Evolutionary conservation across 306 rosid species (phyloP).

Genomic region (Vicia sativa): DNA sequence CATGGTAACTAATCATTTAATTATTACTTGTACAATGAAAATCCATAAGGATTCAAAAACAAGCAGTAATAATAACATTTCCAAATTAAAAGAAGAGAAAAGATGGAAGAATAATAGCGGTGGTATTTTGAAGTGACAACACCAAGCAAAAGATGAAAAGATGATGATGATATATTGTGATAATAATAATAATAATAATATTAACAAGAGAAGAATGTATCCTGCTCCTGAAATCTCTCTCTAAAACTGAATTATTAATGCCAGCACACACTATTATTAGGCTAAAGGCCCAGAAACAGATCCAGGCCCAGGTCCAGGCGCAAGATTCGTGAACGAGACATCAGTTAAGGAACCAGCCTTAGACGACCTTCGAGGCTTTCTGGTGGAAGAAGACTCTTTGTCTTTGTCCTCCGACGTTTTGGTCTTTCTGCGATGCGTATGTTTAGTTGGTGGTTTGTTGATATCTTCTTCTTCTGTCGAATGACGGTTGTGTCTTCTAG

Average conservation of each 20-base stretch:
- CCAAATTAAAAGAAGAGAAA: not conserved
- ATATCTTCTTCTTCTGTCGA: conserved; percentile 12
- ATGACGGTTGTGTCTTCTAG: conserved; percentile 39
- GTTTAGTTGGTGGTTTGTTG: conserved; percentile 40
- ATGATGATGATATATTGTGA: not conserved
- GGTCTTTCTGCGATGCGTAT: conserved; percentile 55
- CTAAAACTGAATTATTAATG: conserved; percentile 34
- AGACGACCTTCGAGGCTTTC: conserved; percentile 47
- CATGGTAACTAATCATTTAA: not conserved
- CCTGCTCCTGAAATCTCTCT: conserved; percentile 34
- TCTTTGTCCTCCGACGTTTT: conserved; percentile 54
- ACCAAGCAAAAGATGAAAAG: conserved; percentile 1
- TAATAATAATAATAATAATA: conserved; percentile 16
- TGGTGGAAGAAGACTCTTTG: conserved; percentile 30
- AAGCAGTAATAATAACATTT: not conserved
- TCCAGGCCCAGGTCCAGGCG: conserved; percentile 20
- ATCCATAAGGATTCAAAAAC: not conserved
- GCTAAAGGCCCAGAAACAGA: not conserved
- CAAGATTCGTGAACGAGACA: conserved; percentile 42
- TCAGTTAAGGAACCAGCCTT: conserved; percentile 62
- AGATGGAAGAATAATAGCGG: not conserved
- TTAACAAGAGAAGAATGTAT: conserved; percentile 7
- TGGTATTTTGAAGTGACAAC: conserved; percentile 19
- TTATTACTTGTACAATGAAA: not conserved
- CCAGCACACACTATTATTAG: conserved; percentile 15